phyloP scores from a whole-genome alignment of 306 rosid species.

The Cucurbita pepo region DNA sequence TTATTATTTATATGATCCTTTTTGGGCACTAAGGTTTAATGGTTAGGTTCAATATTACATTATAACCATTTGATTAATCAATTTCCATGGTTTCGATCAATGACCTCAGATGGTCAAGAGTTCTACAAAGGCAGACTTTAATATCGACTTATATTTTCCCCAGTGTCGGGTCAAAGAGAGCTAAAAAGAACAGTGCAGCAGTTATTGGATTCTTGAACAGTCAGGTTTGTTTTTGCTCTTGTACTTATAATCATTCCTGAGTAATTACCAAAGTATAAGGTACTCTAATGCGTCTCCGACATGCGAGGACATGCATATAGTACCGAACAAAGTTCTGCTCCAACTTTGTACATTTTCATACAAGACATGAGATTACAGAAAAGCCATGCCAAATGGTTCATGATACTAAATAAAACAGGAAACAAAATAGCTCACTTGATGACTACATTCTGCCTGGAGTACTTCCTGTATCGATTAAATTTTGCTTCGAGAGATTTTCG shows the following conservation, averaged over 20 bases:
- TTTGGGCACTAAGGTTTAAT: not conserved
- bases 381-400: not conserved
- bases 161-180: not conserved
- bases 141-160: not conserved
- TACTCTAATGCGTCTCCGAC: not conserved
- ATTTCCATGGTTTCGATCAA: not conserved
- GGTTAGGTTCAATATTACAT: not conserved
- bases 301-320: not conserved
- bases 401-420: not conserved
- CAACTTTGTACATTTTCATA: not conserved
- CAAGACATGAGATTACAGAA: not conserved
- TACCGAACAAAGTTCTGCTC: not conserved
- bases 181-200: not conserved
- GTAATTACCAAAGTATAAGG: not conserved
- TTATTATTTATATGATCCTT: no score
- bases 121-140: not conserved
- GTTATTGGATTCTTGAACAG: not conserved
- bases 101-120: not conserved
- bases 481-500: slow-evolving; percentile 46
- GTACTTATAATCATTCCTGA: not conserved
- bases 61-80: not conserved
- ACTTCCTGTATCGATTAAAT: slow-evolving; percentile 38
- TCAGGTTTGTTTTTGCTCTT: not conserved
- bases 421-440: not conserved
- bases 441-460: not conserved